These are phyloP conservation scores for Glarea lozoyensis DNA, from an alignment of 495 filamentous ascomycete genomes.

Conservation along the genomic window DNA sequence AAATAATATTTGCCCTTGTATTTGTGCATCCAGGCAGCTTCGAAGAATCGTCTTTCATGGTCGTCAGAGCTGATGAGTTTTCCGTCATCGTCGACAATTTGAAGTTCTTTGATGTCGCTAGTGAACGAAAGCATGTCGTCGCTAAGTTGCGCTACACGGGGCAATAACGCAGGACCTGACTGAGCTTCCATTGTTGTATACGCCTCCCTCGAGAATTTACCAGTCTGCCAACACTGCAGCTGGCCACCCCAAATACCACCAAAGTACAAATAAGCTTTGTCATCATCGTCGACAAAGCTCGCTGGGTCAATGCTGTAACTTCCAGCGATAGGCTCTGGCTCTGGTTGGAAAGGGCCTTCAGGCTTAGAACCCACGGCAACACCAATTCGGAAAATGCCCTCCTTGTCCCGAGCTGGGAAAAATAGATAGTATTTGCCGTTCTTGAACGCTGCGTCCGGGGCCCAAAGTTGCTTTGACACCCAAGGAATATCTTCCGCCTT, in stretches of 20 bases:
- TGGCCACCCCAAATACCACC: constrained; percentile 68
- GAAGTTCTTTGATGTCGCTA: constrained; percentile 25
- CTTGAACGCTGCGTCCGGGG: constrained; percentile 50
- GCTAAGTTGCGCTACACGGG: constrained; percentile 51
- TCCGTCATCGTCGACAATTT: constrained; percentile 36
- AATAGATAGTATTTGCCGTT: constrained; percentile 57
- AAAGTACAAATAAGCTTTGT: constrained; percentile 52
- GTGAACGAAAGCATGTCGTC: constrained; percentile 47
- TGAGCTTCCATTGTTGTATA: constrained; percentile 16
- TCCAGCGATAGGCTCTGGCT: constrained; percentile 35
- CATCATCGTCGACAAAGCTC: constrained; percentile 54
- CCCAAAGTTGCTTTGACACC: constrained; percentile 57
- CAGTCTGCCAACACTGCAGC: constrained; percentile 39
- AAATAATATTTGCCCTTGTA: constrained; percentile 63
- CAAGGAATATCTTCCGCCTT: constrained; percentile 47
- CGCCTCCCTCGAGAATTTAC: constrained; percentile 34
- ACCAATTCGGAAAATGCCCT: constrained; percentile 55
- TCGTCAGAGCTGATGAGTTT: constrained; percentile 51
- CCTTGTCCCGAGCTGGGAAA: constrained; percentile 53
- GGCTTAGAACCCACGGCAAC: constrained; percentile 45
- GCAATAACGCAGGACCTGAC: constrained; percentile 34
- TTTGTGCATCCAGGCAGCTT: constrained; percentile 67
- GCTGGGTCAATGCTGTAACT: constrained; percentile 56
- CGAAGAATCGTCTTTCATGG: constrained; percentile 68
- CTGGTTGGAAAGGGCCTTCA: constrained; percentile 46